Evolutionary conservation across 306 rosid genomes (phyloP).

Genomic region (Pyrus bretschneideri): DNA sequence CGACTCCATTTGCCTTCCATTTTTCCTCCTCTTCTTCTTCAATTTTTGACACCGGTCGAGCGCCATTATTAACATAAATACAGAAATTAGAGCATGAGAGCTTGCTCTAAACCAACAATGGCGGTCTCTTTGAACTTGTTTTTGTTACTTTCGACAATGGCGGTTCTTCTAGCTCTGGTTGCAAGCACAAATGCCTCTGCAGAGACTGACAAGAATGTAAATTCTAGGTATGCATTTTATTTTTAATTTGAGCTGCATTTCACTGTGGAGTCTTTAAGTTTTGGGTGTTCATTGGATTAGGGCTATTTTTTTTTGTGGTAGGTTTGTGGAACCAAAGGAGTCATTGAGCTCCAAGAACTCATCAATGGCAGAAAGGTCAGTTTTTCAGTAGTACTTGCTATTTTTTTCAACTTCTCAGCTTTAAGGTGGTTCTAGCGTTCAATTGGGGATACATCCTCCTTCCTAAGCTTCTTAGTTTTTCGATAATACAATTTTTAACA

Average conservation of each 20-base stretch:
- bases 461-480: background rate
- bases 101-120: conserved; percentile 35
- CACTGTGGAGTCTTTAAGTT: background rate
- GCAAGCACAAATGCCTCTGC: conserved; percentile 24
- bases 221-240: conserved; percentile 34
- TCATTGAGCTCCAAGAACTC: conserved; percentile 48
- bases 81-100: background rate
- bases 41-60: background rate
- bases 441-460: background rate
- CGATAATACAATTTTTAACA: background rate
- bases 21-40: conserved; percentile 1
- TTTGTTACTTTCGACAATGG: conserved; percentile 20
- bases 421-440: background rate
- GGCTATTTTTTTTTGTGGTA: conserved; percentile 8
- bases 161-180: conserved; percentile 20
- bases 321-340: conserved; percentile 35
- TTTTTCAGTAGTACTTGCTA: background rate
- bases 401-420: background rate
- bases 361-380: conserved; percentile 71
- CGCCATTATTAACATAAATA: background rate
- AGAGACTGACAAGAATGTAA: conserved; percentile 12
- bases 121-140: conserved; percentile 23
- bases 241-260: background rate
- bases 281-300: background rate
- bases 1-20: conserved; percentile 26